A percentile compares a stretch with the other conserved stretches of the same genome.
These are phyloP conservation scores for Saturnispora serradocipensis DNA, from an alignment of 805 yeast genomes.

Conservation along the genomic window DNA sequence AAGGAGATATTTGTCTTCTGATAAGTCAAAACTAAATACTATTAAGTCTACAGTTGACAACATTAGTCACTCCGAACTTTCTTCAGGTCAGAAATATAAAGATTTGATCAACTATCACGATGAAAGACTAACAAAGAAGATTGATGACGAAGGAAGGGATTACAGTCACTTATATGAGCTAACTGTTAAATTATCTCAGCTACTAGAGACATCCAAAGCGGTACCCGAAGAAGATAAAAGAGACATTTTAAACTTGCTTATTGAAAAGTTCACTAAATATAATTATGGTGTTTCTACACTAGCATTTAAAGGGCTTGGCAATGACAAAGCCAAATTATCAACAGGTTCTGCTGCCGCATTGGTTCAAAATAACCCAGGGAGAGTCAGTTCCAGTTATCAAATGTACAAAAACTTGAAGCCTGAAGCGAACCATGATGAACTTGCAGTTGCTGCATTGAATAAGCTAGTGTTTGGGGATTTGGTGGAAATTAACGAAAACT, in stretches of 20 bases:
- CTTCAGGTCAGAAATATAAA: slow-evolving; percentile 1
- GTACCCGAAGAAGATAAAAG: slow-evolving; percentile 12
- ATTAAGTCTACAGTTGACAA: slow-evolving; percentile 4
- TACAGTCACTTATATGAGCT: slow-evolving; percentile 11
- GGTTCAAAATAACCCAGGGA: slow-evolving; percentile 29
- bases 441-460: slow-evolving; percentile 13
- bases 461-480: slow-evolving; percentile 20
- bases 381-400: slow-evolving; percentile 28
- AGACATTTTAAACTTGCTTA: slow-evolving; percentile 18
- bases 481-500: slow-evolving; percentile 17
- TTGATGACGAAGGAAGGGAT: slow-evolving; percentile 4
- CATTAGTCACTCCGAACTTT: slow-evolving; percentile 5
- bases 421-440: slow-evolving; percentile 6
- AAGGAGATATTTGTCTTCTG: background rate
- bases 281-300: slow-evolving; percentile 22
- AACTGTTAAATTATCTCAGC: slow-evolving; percentile 8
- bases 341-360: slow-evolving; percentile 18
- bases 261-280: slow-evolving; percentile 18
- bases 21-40: background rate
- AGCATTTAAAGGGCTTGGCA: slow-evolving; percentile 10
- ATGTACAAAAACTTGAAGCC: slow-evolving; percentile 16
- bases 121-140: background rate
- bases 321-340: slow-evolving; percentile 7
- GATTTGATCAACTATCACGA: slow-evolving; percentile 12
- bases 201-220: slow-evolving; percentile 8